phyloP scores from a whole-genome alignment of 495 filamentous ascomycete species.

The Podospora anserina region DNA sequence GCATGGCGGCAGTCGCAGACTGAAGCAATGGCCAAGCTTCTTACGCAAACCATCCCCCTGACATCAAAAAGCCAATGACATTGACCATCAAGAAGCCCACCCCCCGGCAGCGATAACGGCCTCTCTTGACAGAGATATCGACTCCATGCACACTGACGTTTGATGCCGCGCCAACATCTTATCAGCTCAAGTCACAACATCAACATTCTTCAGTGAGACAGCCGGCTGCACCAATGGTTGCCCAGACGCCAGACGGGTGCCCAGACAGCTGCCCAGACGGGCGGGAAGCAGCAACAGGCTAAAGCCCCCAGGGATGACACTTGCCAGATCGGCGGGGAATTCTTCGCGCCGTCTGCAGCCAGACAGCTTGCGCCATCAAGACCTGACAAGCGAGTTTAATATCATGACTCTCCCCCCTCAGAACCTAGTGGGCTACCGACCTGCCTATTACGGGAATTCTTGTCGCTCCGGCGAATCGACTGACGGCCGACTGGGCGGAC shows the following conservation, averaged over 20 bases:
- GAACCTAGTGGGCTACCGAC: conserved; percentile 17
- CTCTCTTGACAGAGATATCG: neutral
- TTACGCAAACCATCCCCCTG: neutral
- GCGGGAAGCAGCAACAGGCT: neutral
- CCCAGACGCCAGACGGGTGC: neutral
- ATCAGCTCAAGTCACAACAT: neutral
- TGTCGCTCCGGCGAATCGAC: conserved; percentile 21
- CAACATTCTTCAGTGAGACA: neutral
- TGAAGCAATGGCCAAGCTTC: conserved; percentile 3
- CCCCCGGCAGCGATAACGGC: neutral
- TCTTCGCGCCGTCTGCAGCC: neutral
- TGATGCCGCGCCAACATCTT: no score
- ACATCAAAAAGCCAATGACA: conserved; percentile 9
- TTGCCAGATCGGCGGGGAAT: conserved; percentile 1
- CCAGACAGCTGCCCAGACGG: neutral
- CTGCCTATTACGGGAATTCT: conserved; percentile 17
- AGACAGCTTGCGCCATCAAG: neutral
- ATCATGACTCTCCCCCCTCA: conserved; percentile 4
- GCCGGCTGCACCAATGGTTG: neutral
- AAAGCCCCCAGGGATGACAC: neutral
- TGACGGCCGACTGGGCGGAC: conserved; percentile 2
- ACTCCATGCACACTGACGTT: neutral
- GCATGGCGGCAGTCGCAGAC: conserved; percentile 20
- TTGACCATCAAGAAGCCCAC: neutral
- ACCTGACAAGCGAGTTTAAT: neutral